A percentile compares a stretch with the other conserved stretches of the same genome.
These are phyloP conservation scores for Ogataea wickerhamii DNA, from an alignment of 805 yeast species.

Conservation along the genomic window DNA sequence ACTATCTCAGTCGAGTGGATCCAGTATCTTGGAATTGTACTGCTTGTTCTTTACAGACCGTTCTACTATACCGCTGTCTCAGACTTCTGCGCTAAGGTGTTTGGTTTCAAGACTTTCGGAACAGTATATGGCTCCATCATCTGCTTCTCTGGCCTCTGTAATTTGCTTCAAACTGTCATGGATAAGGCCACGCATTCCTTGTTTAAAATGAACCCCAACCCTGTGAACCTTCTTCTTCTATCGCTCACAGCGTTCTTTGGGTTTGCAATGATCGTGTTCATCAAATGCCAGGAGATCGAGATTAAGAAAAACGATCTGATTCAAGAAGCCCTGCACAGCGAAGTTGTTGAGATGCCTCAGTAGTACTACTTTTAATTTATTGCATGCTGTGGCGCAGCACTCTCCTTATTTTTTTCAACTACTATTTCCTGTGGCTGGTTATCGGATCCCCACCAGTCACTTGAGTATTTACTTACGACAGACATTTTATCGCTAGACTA, in stretches of 20 bases:
- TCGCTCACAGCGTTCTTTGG: constrained; percentile 53
- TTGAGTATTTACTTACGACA: no score
- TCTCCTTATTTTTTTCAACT: no score
- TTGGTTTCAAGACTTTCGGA: constrained; percentile 91
- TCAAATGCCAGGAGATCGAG: constrained; percentile 38
- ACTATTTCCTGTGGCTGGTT: neutral
- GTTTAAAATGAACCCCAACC: constrained; percentile 73
- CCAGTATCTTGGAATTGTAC: constrained; percentile 64
- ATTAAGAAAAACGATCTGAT: constrained; percentile 53
- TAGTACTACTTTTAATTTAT: neutral
- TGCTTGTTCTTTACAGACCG: constrained; percentile 82
- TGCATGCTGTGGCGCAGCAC: neutral
- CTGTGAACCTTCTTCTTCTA: constrained; percentile 62
- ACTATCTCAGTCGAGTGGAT: constrained; percentile 44
- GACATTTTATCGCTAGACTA: no score
- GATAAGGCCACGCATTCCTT: constrained; percentile 67
- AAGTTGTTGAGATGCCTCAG: constrained; percentile 42
- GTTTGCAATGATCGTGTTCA: constrained; percentile 38
- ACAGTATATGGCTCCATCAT: constrained; percentile 85
- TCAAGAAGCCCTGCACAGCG: constrained; percentile 61
- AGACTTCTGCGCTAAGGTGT: constrained; percentile 87
- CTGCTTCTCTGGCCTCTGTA: constrained; percentile 77
- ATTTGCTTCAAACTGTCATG: constrained; percentile 64
- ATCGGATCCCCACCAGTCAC: no score
- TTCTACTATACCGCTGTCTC: constrained; percentile 90